Evolutionary conservation across 441 rosid species (phyloP), one percentile per base, ranked within the genome.

Genomic region (Gossypium schwendimanii): DNA sequence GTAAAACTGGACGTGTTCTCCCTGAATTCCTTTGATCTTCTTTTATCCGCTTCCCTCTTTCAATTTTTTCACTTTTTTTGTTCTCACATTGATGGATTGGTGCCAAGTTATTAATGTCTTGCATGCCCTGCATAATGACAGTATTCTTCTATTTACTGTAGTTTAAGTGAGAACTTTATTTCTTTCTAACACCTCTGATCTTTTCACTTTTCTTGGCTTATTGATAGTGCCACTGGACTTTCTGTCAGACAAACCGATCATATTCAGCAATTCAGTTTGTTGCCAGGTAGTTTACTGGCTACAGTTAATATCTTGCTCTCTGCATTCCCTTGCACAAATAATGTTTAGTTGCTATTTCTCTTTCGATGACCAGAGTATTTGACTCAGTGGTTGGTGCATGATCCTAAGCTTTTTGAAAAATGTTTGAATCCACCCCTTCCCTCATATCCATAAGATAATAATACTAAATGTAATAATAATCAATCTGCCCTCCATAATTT

Each of bases 281-380:
- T 95, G 70, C 99, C 98, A 77, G 98, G 99, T 94, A 82, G 44
- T 26, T 49, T 67, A 4, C 45, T 4, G 45, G 44, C 71, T 15
- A 67, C 59, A 15, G 3, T 66, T 28, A 50, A 28, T 67, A 26
- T 49, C 44, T 67, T 26, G 71, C 10, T 49, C 20, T 41, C 58
- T 71, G 57, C 61, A 21, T 59, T 17, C 23, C 33, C 28, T 31
- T 61, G 50, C 50, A 39, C 26, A 64, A 41, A 39, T 28, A 41
- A 55, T 31, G 36, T 64, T 71, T 62, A 20, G 54, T 57, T 66
- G 68, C 31, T 70, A 10, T 24, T 63, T 31, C 66, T 28, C 39
- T 33, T 33, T 33, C 39, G 0, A 33, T 33, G 8, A 33, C 39
- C 39, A 33, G 39, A 33, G 39, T 33, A 33, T 33, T 33, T 33